Conservation (phyloP, 2,329 filamentous ascomycete genomes). For the Aspergillus fijiensis region DNA sequence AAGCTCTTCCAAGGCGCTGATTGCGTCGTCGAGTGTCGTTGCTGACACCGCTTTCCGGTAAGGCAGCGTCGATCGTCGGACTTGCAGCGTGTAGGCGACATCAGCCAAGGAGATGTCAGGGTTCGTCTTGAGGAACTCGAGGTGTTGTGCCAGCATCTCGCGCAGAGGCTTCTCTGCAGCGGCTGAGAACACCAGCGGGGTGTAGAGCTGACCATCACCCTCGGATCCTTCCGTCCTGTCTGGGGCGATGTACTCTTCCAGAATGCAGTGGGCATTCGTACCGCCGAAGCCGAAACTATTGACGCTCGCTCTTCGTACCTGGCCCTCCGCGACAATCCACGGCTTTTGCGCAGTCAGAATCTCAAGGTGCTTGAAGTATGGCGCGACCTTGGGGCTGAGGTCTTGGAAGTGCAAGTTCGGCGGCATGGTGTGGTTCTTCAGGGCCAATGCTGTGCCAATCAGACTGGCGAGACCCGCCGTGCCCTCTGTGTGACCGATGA, state of each 20-base stretch:
- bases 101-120: background rate
- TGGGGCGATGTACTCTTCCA: background rate
- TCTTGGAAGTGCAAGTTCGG: conserved; percentile 20
- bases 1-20: too few species aligned
- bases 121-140: background rate
- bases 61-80: background rate
- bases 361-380: conserved; percentile 8
- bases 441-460: conserved; percentile 15
- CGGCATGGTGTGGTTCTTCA: conserved; percentile 21
- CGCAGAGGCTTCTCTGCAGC: background rate
- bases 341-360: conserved; percentile 6
- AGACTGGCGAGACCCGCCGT: conserved; percentile 29
- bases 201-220: too few species aligned
- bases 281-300: conserved; percentile 41
- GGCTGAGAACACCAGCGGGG: too few species aligned
- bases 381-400: conserved; percentile 25
- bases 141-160: background rate
- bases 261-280: background rate
- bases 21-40: too few species aligned
- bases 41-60: background rate
- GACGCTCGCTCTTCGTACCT: conserved; percentile 40
- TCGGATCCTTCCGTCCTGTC: too few species aligned
- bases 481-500: conserved; percentile 30
- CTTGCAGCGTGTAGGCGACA: conserved; percentile 1
- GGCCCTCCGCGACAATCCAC: conserved; percentile 13